phyloP scores from a whole-genome alignment of 192 early-diverging fungal species.

The Backusella sp. region DNA sequence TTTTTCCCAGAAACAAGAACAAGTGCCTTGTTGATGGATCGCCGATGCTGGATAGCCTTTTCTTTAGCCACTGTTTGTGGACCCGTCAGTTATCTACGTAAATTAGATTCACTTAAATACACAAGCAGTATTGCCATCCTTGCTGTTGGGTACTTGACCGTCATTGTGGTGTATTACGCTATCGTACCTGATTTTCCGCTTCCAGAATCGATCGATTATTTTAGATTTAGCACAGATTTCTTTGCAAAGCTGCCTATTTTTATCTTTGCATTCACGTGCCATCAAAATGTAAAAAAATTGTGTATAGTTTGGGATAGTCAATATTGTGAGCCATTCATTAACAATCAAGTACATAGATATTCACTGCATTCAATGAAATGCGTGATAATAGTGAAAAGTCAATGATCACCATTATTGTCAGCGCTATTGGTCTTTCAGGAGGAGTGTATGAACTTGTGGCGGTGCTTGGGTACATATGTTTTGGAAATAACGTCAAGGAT shows the following conservation, averaged over 20 bases:
- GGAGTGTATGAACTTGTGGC: conserved; percentile 84
- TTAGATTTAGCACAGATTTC: conserved; percentile 60
- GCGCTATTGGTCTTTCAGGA: conserved; percentile 76
- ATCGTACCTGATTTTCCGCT: conserved; percentile 51
- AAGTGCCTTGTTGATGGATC: conserved; percentile 46
- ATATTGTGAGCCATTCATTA: not conserved
- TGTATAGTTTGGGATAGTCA: too few relatives aligned
- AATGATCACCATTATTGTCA: conserved; percentile 65
- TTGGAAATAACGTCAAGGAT: conserved; percentile 76
- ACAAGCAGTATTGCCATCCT: conserved; percentile 85
- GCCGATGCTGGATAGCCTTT: conserved; percentile 84
- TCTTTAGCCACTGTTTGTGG: conserved; percentile 61
- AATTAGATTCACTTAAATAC: conserved; percentile 87
- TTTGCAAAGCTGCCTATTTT: conserved; percentile 89
- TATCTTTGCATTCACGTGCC: conserved; percentile 99
- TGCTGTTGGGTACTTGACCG: conserved; percentile 81
- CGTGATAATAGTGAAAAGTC: conserved; percentile 73
- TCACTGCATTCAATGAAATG: conserved; percentile 94
- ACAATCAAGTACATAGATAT: conserved; percentile 60
- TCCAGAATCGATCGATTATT: conserved; percentile 54
- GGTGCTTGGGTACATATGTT: conserved; percentile 89
- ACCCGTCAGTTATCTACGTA: conserved; percentile 81
- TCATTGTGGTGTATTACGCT: conserved; percentile 81
- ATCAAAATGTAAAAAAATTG: conserved; percentile 78
- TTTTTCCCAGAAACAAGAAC: not conserved